Percentiles rank a stretch among this genome's conserved stretches.
phyloP scores from a whole-genome alignment of 306 rosid species.

The Quercus suber region DNA sequence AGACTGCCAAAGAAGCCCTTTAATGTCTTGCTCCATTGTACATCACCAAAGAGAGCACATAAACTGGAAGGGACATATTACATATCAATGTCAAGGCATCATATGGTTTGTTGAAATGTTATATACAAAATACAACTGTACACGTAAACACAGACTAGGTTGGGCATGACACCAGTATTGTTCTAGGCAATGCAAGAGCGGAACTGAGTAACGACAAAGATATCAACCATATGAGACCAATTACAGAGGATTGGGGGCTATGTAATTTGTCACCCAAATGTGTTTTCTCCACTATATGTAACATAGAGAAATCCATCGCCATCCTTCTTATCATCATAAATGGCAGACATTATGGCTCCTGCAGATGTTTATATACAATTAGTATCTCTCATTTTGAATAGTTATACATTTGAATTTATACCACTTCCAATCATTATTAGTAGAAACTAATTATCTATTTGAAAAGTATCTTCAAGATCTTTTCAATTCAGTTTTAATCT shows the following conservation, averaged over 20 bases:
- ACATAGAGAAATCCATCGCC: slow-evolving; percentile 11
- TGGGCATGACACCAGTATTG: not conserved
- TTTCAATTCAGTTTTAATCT: not conserved
- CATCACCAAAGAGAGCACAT: not conserved
- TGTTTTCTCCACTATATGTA: slow-evolving; percentile 7
- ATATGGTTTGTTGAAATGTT: slow-evolving; percentile 5
- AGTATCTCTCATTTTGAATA: not conserved
- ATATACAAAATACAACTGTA: slow-evolving; percentile 20
- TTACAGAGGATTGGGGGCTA: not conserved
- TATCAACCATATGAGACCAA: not conserved
- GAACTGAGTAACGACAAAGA: not conserved
- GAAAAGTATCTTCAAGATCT: not conserved
- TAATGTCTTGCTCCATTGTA: not conserved
- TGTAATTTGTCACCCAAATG: slow-evolving; percentile 26
- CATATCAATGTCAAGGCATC: not conserved
- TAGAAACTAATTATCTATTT: not conserved
- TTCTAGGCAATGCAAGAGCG: not conserved
- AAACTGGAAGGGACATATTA: not conserved
- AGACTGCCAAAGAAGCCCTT: not conserved
- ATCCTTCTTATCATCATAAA: not conserved
- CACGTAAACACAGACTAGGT: not conserved
- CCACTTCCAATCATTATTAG: not conserved
- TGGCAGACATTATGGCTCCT: slow-evolving; percentile 2
- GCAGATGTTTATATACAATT: not conserved
- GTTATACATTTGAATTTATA: not conserved